These are phyloP conservation scores for Cornus florida DNA, from an alignment of 148 eudicot genomes.

Conservation along the genomic window DNA sequence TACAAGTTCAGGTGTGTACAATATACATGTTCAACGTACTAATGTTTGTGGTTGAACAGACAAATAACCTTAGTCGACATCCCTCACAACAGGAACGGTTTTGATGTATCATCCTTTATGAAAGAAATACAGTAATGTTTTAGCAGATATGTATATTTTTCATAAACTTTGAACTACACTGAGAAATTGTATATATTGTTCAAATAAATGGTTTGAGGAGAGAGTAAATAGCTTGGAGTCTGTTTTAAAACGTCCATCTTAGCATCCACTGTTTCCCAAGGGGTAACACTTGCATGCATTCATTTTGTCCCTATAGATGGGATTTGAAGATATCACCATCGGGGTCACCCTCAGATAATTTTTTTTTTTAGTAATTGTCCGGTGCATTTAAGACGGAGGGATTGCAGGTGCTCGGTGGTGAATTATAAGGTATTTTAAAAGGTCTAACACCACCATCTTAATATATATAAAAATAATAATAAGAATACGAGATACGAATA, in stretches of 20 bases:
- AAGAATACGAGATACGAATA: too few species aligned
- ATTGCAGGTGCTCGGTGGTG: too few species aligned
- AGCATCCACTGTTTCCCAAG: neutral
- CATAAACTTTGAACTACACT: neutral
- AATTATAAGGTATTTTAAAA: too few species aligned
- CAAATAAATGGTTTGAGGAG: neutral
- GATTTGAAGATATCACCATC: too few species aligned
- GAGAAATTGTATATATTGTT: neutral
- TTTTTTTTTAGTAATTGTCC: too few species aligned
- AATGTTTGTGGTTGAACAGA: neutral
- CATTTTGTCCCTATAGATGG: too few species aligned
- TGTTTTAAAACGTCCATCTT: neutral
- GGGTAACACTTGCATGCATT: too few species aligned
- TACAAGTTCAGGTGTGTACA: neutral
- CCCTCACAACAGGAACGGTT: neutral
- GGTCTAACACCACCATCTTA: too few species aligned
- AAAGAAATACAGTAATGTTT: neutral
- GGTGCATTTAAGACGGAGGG: too few species aligned
- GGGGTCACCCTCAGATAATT: too few species aligned
- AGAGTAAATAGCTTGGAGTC: neutral
- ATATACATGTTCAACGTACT: neutral
- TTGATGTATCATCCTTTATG: neutral
- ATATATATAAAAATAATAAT: too few species aligned
- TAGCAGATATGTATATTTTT: neutral
- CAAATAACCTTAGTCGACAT: neutral